Percentiles rank a stretch among this genome's conserved stretches.
These are phyloP conservation scores for Gymnopilus junonius DNA, from an alignment of 768 basidiomycete genomes.

Conservation along the genomic window DNA sequence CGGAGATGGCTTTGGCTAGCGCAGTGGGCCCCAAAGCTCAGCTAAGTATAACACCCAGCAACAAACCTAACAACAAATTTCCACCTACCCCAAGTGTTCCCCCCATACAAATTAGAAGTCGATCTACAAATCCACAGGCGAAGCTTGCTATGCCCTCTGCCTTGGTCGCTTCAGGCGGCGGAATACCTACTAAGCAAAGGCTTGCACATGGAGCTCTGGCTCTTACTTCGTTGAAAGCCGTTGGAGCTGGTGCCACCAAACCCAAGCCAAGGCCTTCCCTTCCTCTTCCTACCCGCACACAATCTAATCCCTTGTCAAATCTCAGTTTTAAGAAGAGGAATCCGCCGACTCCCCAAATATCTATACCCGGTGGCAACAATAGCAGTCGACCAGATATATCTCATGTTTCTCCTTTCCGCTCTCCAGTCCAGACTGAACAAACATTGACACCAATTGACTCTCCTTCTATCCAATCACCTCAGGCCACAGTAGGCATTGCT, in stretches of 20 bases:
- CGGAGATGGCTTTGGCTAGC: slow-evolving; percentile 9
- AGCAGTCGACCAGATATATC: neutral
- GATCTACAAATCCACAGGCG: slow-evolving; percentile 23
- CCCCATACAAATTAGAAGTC: slow-evolving; percentile 21
- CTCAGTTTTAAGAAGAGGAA: slow-evolving; percentile 50
- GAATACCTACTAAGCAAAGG: slow-evolving; percentile 56
- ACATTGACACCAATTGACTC: slow-evolving; percentile 26
- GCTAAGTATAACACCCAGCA: neutral
- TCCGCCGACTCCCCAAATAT: neutral
- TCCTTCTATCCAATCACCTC: slow-evolving; percentile 9
- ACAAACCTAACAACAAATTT: neutral
- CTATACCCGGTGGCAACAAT: neutral
- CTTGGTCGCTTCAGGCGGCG: slow-evolving; percentile 29
- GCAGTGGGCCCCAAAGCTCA: neutral
- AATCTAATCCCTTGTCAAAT: slow-evolving; percentile 16
- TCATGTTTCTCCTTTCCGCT: neutral
- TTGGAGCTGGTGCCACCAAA: slow-evolving; percentile 20
- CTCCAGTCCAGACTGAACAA: slow-evolving; percentile 15
- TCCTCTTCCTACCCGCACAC: slow-evolving; percentile 1
- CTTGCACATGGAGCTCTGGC: slow-evolving; percentile 44
- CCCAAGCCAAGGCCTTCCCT: slow-evolving; percentile 11
- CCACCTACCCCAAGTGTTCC: slow-evolving; percentile 4
- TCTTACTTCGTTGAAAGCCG: slow-evolving; percentile 39
- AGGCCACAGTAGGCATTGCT: neutral
- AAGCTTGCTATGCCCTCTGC: slow-evolving; percentile 22